phyloP scores from a whole-genome alignment of 2,329 filamentous ascomycete species.

The Macrophomina tecta region DNA sequence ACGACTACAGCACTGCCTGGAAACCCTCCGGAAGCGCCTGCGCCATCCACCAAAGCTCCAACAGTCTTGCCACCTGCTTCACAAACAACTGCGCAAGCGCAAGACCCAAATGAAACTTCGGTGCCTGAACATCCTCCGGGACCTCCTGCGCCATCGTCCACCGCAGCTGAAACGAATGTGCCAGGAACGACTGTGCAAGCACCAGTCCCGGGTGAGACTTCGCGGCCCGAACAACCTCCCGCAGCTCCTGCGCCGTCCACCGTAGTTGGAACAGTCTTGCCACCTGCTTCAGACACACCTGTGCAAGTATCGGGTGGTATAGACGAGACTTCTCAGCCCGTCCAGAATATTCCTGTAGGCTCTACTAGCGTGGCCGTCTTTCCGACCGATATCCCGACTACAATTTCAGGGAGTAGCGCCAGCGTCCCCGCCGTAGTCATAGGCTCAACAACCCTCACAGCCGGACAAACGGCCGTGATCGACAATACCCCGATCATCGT shows the following conservation, averaged over 20 bases:
- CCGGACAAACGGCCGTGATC: background rate
- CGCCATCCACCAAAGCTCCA: background rate
- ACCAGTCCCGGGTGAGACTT: background rate
- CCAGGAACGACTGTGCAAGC: background rate
- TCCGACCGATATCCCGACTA: background rate
- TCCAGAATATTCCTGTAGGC: background rate
- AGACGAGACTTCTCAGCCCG: background rate
- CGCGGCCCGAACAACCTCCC: background rate
- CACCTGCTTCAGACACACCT: background rate
- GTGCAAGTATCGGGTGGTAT: background rate
- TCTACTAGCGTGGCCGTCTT: background rate
- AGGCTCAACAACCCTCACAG: background rate
- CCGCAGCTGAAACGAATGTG: too few species aligned
- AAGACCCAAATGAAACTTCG: background rate
- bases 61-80: background rate
- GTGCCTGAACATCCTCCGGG: background rate
- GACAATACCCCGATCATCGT: conserved; percentile 1
- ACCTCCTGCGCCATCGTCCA: background rate
- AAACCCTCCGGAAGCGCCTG: background rate
- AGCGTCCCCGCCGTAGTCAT: background rate
- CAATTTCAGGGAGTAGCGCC: background rate
- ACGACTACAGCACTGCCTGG: background rate
- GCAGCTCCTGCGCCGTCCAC: background rate
- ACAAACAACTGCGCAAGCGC: background rate
- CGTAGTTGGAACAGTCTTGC: background rate